These are phyloP conservation scores for Ziziphus jujuba DNA, from an alignment of 306 rosid genomes.

Conservation along the genomic window DNA sequence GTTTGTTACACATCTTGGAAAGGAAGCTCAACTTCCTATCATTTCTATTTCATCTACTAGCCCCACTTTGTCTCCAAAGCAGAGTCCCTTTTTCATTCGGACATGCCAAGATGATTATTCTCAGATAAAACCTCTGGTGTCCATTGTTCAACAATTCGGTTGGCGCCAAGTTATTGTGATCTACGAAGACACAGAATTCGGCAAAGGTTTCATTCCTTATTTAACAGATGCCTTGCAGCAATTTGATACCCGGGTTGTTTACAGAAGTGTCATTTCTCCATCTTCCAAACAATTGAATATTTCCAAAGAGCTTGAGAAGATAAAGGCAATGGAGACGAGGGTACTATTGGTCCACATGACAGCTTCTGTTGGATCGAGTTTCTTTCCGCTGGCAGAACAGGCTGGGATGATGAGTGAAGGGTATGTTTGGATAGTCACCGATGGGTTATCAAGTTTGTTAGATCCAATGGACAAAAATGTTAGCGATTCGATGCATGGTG, in stretches of 20 bases:
- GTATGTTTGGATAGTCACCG: constrained; percentile 33
- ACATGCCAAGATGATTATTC: constrained; percentile 17
- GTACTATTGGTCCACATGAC: constrained; percentile 43
- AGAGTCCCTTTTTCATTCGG: constrained; percentile 29
- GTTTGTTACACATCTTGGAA: no score
- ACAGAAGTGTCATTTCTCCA: constrained; percentile 29
- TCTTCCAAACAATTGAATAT: neutral
- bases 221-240: no score
- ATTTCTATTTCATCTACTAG: constrained; percentile 41
- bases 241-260: constrained; percentile 14
- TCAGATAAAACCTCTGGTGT: constrained; percentile 27
- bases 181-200: no score
- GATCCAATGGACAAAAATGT: constrained; percentile 10
- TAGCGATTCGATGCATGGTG: constrained; percentile 43
- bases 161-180: constrained; percentile 39
- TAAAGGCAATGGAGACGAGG: constrained; percentile 11
- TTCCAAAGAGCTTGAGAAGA: constrained; percentile 15
- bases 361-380: constrained; percentile 9
- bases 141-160: constrained; percentile 27
- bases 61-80: constrained; percentile 36
- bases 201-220: no score
- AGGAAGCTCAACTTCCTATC: no score
- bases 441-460: constrained; percentile 26
- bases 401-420: constrained; percentile 29
- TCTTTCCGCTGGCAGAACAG: constrained; percentile 30